Evolutionary conservation across 495 filamentous ascomycete species (phyloP).

Genomic region (Penicillium cataractarum): DNA sequence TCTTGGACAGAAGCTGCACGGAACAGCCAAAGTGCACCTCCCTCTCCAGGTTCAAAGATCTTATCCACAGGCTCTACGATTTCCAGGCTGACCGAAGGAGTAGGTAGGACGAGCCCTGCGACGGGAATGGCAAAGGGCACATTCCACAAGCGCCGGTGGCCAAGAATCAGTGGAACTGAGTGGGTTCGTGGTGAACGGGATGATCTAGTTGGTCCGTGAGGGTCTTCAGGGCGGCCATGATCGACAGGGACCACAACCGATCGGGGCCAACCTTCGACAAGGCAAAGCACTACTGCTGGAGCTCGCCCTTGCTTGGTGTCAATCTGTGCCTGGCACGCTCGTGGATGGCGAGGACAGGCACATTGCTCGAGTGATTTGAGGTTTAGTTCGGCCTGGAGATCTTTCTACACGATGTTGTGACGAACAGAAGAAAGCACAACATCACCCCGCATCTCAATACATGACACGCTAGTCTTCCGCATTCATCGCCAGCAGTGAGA

Average conservation of each 20-base stretch:
- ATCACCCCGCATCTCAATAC: not conserved
- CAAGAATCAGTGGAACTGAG: not conserved
- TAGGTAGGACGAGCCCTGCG: no score
- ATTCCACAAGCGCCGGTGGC: constrained; percentile 7
- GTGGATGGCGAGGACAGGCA: not conserved
- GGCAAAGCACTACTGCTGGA: not conserved
- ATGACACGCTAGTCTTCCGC: not conserved
- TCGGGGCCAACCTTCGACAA: constrained; percentile 3
- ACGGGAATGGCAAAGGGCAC: constrained; percentile 26
- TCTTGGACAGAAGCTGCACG: not conserved
- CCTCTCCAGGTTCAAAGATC: not conserved
- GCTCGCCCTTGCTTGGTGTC: constrained; percentile 26
- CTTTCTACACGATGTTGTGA: not conserved
- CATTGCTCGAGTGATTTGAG: not conserved
- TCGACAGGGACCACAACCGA: constrained; percentile 31
- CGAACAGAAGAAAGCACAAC: no score
- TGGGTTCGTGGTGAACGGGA: not conserved
- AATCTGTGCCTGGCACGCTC: no score
- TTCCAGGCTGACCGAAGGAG: not conserved
- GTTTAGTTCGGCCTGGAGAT: not conserved
- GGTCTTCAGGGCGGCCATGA: constrained; percentile 10
- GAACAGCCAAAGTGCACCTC: not conserved
- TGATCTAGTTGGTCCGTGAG: constrained; percentile 15
- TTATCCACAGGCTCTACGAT: not conserved
- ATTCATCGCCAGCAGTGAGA: not conserved